Base-by-base conservation (phyloP, 1,284 basidiomycete species). In the Caloboletus inedulis region DNA sequence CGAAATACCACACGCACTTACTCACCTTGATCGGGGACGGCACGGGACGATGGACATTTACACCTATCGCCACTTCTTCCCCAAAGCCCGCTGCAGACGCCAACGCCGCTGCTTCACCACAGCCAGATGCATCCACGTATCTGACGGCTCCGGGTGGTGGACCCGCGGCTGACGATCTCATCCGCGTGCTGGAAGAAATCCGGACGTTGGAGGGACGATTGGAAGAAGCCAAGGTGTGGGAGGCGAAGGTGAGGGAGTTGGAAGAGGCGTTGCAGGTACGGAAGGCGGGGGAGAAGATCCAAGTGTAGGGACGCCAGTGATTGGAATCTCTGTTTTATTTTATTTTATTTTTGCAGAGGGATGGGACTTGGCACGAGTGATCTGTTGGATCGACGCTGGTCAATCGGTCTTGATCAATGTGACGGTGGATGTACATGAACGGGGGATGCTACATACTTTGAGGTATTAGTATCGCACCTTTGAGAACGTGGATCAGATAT, bases 1-100 rank as follows among this genome's bases (percentile, higher is more conserved):
- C 81, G 67, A 92, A 85, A 68, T 94, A 95, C 65, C 93, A 96
- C 71, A 87, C 82, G 3, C 83, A 87, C 52, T 76, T 94, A 13
- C 76, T 96, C 9, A 89, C 87, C 0, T 74, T 95, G 16, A 74
- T 76, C n/a, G 84, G 85, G 9, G 82, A 88, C 43, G 85, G 77
- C 4, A 74, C 77, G 1, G 79, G 80, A 2, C 71, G 74, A 43
- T 94, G 90, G 90, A 84, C 82, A 40, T 77, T 91, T 19, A 77
- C 80, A 23, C 53, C 63, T 1, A 64, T 66, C 27, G 52, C 39
- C 2, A 36, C 16, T 29, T 19, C 56, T 30, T 14, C 44, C 7
- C n/a, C 29, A 2, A 27, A 14, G 16, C 4, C 33, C 8, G 10
- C 13, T 25, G 12, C 19, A 1, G 30, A 48, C 4, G 14, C 3